A percentile compares a stretch with the other conserved stretches of the same genome.
These are phyloP conservation scores for Ustanciosporium gigantosporum DNA, from an alignment of 1,284 basidiomycete genomes.

Conservation along the genomic window DNA sequence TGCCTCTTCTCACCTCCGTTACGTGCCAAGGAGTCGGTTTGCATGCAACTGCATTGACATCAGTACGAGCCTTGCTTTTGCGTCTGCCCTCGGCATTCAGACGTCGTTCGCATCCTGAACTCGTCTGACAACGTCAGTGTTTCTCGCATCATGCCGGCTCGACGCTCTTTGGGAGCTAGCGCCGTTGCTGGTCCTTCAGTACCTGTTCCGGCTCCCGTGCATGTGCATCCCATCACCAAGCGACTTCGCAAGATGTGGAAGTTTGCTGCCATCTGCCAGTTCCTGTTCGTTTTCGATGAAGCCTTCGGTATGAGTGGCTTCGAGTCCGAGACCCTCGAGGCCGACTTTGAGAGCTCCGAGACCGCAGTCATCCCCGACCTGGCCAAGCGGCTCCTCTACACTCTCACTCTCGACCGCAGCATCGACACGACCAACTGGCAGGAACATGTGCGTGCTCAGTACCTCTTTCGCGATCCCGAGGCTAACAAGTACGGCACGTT, in stretches of 20 bases:
- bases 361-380: constrained; percentile 63
- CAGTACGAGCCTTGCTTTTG: no score
- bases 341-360: constrained; percentile 64
- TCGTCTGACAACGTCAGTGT: not conserved
- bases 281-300: constrained; percentile 58
- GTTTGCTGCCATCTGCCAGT: constrained; percentile 59
- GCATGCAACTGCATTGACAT: no score
- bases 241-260: constrained; percentile 53
- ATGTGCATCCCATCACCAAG: constrained; percentile 38
- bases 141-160: constrained; percentile 15
- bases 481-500: constrained; percentile 34
- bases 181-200: constrained; percentile 27
- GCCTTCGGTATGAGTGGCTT: constrained; percentile 57
- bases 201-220: constrained; percentile 7
- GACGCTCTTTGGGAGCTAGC: constrained; percentile 17
- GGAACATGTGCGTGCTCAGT: constrained; percentile 38
- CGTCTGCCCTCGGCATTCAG: no score
- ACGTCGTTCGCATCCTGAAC: not conserved
- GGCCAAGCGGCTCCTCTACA: constrained; percentile 63
- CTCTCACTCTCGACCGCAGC: constrained; percentile 64
- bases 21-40: no score
- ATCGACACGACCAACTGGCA: constrained; percentile 60
- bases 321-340: constrained; percentile 62
- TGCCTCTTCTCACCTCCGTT: no score
- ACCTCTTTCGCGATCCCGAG: constrained; percentile 30